Evolutionary conservation across 768 basidiomycete genomes (phyloP).

Genomic region (Candolleomyces efflorescens): DNA sequence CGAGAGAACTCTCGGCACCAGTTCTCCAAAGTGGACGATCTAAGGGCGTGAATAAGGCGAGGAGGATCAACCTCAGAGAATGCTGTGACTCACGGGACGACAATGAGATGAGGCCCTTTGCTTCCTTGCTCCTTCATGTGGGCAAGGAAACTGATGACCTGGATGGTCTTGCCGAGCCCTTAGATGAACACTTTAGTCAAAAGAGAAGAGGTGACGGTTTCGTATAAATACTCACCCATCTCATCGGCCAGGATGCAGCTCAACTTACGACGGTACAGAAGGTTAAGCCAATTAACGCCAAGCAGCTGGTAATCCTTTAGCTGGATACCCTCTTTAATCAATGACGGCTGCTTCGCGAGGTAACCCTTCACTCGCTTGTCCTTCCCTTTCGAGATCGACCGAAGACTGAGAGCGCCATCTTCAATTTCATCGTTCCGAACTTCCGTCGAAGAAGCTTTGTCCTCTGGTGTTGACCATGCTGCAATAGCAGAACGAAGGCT

Average conservation of each 20-base stretch:
- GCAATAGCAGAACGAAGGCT: slow-evolving; percentile 70
- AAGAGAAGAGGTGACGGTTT: neutral
- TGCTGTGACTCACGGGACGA: slow-evolving; percentile 77
- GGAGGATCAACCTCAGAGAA: neutral
- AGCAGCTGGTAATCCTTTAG: slow-evolving; percentile 97
- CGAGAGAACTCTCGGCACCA: slow-evolving; percentile 96
- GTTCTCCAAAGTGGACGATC: slow-evolving; percentile 95
- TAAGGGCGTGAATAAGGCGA: slow-evolving; percentile 22
- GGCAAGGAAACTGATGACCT: slow-evolving; percentile 96
- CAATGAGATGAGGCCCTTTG: slow-evolving; percentile 84
- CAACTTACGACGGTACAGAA: slow-evolving; percentile 73
- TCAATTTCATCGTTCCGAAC: slow-evolving; percentile 32
- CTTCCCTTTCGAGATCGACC: slow-evolving; percentile 38
- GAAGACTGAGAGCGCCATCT: slow-evolving; percentile 62
- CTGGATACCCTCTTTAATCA: slow-evolving; percentile 59
- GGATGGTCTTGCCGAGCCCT: slow-evolving; percentile 98
- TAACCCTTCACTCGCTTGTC: slow-evolving; percentile 54
- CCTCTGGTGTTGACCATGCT: slow-evolving; percentile 57
- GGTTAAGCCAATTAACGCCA: slow-evolving; percentile 96
- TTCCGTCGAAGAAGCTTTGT: slow-evolving; percentile 16
- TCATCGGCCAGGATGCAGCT: slow-evolving; percentile 98
- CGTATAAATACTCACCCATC: slow-evolving; percentile 71
- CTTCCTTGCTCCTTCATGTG: slow-evolving; percentile 76
- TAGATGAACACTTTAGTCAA: neutral
- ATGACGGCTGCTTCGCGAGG: slow-evolving; percentile 68